A percentile compares a stretch with the other conserved stretches of the same genome.
Evolutionary conservation across 164 flowering plant genomes (phyloP).

Genomic region (Stephania cephalantha): DNA sequence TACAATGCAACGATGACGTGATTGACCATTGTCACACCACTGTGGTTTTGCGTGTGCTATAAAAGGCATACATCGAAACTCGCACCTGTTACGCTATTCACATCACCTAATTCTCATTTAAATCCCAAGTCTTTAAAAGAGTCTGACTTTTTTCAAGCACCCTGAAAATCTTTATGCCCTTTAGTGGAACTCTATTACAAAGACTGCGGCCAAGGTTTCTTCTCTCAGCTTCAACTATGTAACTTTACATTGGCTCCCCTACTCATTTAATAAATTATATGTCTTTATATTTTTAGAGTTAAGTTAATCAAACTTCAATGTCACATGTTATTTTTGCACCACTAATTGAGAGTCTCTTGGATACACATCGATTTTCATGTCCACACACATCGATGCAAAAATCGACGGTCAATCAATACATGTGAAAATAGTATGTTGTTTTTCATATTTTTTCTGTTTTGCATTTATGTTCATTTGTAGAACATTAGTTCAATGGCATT

Average conservation of each 20-base stretch:
- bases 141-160: constrained; percentile 15
- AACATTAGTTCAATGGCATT: background rate
- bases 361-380: too few species aligned
- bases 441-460: too few species aligned
- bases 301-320: too few species aligned
- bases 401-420: too few species aligned
- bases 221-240: constrained; percentile 66
- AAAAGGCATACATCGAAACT: constrained; percentile 70
- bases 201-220: constrained; percentile 70
- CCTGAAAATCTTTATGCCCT: constrained; percentile 65
- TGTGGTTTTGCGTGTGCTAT: constrained; percentile 53
- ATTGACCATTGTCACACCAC: constrained; percentile 34
- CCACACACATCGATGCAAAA: too few species aligned
- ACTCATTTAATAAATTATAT: background rate
- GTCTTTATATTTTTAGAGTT: too few species aligned
- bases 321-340: too few species aligned
- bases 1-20: background rate
- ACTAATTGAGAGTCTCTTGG: too few species aligned
- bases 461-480: too few species aligned
- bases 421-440: too few species aligned
- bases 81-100: constrained; percentile 63
- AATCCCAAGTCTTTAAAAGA: constrained; percentile 32
- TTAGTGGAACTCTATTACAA: constrained; percentile 79
- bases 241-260: constrained; percentile 8
- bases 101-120: constrained; percentile 70